Evolutionary conservation across 164 flowering plant genomes (phyloP).

Genomic region (Taxillus chinensis): DNA sequence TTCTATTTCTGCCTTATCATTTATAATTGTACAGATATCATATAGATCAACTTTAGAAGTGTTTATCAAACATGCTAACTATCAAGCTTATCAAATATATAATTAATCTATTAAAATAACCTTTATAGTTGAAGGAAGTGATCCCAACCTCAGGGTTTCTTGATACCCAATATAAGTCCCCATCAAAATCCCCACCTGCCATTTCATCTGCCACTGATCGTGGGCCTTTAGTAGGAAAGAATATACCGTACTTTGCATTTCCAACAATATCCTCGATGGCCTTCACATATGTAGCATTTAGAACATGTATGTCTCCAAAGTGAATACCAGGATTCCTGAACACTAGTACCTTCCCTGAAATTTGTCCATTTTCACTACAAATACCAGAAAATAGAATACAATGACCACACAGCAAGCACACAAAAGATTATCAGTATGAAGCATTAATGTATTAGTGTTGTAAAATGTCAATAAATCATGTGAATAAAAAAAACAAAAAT

Average conservation of each 20-base stretch:
- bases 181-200: slow-evolving; percentile 82
- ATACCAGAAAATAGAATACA: background rate
- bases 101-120: too few species aligned
- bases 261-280: slow-evolving; percentile 48
- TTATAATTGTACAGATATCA: too few species aligned
- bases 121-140: too few species aligned
- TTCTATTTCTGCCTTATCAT: too few species aligned
- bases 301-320: slow-evolving; percentile 69
- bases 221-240: slow-evolving; percentile 57
- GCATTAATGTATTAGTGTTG: too few species aligned
- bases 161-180: slow-evolving; percentile 82
- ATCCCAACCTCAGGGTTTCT: slow-evolving; percentile 52
- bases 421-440: background rate
- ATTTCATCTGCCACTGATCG: slow-evolving; percentile 82
- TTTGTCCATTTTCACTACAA: slow-evolving; percentile 64
- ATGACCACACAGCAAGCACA: background rate
- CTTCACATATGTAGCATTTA: slow-evolving; percentile 45
- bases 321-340: slow-evolving; percentile 82
- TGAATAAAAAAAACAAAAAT: too few species aligned
- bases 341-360: slow-evolving; percentile 66
- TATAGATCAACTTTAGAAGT: too few species aligned
- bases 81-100: too few species aligned
- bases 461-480: too few species aligned
- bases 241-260: slow-evolving; percentile 71
- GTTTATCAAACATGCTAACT: too few species aligned